phyloP scores from a whole-genome alignment of 352 stramenopile species.

The Pythium grandisporangium region DNA sequence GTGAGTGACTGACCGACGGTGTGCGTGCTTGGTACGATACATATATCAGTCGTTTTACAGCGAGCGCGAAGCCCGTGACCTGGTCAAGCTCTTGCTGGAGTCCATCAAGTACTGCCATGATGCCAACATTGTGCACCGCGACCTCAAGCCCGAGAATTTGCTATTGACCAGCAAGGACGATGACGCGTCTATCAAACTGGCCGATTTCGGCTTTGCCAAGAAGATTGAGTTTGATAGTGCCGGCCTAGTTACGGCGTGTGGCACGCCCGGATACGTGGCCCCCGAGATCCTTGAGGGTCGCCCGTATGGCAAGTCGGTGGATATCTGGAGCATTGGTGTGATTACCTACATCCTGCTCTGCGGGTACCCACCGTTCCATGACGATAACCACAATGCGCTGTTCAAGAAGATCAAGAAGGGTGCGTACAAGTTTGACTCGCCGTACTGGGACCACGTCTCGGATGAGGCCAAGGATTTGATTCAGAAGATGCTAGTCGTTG shows the following conservation, averaged over 20 bases:
- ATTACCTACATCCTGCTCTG: constrained; percentile 85
- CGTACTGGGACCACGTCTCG: constrained; percentile 92
- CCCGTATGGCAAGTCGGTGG: constrained; percentile 72
- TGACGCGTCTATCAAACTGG: constrained; percentile 80
- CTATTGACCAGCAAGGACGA: constrained; percentile 73
- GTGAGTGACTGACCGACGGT: too few species aligned
- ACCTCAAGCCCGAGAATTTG: constrained; percentile 82
- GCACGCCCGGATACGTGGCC: constrained; percentile 76
- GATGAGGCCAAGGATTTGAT: constrained; percentile 94
- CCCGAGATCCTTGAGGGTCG: constrained; percentile 77
- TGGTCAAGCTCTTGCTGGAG: constrained; percentile 80
- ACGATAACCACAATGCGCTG: constrained; percentile 90
- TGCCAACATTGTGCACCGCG: constrained; percentile 72
- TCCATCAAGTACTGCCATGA: constrained; percentile 88
- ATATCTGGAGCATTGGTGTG: constrained; percentile 89
- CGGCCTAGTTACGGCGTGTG: constrained; percentile 67
- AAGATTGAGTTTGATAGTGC: constrained; percentile 70
- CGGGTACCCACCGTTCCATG: constrained; percentile 84
- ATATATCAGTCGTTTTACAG: constrained; percentile 78
- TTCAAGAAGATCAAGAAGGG: constrained; percentile 94
- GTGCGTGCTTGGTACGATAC: too few species aligned
- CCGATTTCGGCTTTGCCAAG: constrained; percentile 83
- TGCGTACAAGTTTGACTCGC: constrained; percentile 93
- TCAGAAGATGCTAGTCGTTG: constrained; percentile 86
- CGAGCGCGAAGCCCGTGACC: constrained; percentile 79